phyloP scores from a whole-genome alignment of 1,139 yeast genomes.

The Candida smagusa region DNA sequence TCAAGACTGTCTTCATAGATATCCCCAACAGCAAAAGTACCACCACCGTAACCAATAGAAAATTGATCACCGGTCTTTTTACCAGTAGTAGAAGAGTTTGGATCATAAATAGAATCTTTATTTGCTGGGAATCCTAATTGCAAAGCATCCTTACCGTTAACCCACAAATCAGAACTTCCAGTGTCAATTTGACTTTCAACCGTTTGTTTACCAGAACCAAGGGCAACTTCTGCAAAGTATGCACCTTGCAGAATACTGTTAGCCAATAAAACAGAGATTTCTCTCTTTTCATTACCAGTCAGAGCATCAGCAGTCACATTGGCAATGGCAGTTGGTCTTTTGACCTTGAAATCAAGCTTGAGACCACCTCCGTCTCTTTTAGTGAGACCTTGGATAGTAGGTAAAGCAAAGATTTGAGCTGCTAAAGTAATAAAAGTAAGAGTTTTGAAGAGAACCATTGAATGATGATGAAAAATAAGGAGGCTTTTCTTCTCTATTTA shows the following conservation, averaged over 20 bases:
- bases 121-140: not conserved
- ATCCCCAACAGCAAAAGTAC: slow-evolving; percentile 8
- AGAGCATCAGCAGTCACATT: not conserved
- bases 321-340: not conserved
- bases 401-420: not conserved
- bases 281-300: not conserved
- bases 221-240: not conserved
- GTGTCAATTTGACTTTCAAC: slow-evolving; percentile 16
- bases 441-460: not conserved
- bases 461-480: not conserved
- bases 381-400: not conserved
- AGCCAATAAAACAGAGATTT: not conserved
- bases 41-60: slow-evolving; percentile 10
- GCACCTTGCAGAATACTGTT: not conserved
- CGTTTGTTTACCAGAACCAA: slow-evolving; percentile 12
- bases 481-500: no score
- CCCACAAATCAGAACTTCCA: slow-evolving; percentile 21
- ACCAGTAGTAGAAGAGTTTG: slow-evolving; percentile 6
- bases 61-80: slow-evolving; percentile 7
- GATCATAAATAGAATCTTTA: slow-evolving; percentile 7
- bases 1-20: slow-evolving; percentile 7
- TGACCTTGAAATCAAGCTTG: slow-evolving; percentile 12
- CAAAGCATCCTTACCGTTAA: slow-evolving; percentile 6
- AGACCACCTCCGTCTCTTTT: slow-evolving; percentile 9
- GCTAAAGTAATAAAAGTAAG: not conserved